Evolutionary conservation across 2,329 filamentous ascomycete genomes (phyloP).

Genomic region (Waltergamsia citrina): DNA sequence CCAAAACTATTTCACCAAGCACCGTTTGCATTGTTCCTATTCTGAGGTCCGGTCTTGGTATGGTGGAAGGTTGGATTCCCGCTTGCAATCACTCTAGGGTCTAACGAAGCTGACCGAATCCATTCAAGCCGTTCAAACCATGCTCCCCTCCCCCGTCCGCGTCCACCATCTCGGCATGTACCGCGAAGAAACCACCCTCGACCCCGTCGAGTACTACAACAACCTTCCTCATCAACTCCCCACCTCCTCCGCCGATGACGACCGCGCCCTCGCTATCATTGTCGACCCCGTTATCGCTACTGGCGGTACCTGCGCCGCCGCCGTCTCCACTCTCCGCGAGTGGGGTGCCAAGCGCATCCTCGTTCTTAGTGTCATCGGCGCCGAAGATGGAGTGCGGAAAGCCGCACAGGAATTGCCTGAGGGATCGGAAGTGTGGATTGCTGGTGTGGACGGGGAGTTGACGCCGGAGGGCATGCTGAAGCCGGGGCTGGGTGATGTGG

Average conservation of each 20-base stretch:
- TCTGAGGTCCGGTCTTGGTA: constrained; percentile 81
- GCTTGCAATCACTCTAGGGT: too few relatives aligned
- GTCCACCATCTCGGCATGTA: constrained; percentile 93
- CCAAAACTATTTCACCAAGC: constrained; percentile 50
- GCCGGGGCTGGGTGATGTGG: constrained; percentile 83
- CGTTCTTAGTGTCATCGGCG: constrained; percentile 67
- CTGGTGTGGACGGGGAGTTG: constrained; percentile 65
- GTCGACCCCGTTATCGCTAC: constrained; percentile 93
- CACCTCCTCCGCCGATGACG: constrained; percentile 22
- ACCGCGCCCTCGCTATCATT: constrained; percentile 61
- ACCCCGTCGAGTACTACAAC: constrained; percentile 96
- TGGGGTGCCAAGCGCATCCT: constrained; percentile 84
- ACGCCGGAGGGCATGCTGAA: constrained; percentile 82
- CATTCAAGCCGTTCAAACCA: constrained; percentile 60
- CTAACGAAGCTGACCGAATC: too few relatives aligned
- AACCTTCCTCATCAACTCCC: constrained; percentile 72
- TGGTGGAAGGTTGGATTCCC: constrained; percentile 64
- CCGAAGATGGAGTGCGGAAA: constrained; percentile 56
- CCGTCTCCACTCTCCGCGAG: constrained; percentile 79
- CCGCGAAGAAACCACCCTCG: constrained; percentile 77
- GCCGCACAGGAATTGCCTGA: constrained; percentile 74
- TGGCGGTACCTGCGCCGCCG: constrained; percentile 79
- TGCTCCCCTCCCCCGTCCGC: constrained; percentile 72
- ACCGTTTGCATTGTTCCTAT: constrained; percentile 81
- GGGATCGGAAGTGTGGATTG: constrained; percentile 72